Evolutionary conservation across 202 grass and related monocot species (phyloP), one percentile per base, ranked within the genome.

Genomic region (Zoysia matrella): DNA sequence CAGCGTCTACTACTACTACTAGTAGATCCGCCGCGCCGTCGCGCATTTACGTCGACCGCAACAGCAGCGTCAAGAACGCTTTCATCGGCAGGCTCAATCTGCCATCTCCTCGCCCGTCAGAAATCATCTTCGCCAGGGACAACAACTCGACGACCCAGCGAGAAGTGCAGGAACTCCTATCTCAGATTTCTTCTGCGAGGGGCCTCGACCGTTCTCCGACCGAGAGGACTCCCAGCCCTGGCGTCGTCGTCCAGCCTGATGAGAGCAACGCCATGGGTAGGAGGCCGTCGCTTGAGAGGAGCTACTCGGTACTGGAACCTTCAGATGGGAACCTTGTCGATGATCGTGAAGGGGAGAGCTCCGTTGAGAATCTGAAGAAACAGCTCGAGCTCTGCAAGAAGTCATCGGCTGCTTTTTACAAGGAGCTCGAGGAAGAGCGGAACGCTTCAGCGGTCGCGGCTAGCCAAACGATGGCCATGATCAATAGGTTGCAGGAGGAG

Each of bases 391-490:
- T 88, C 73, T 86, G 89, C 73, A 90, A 67, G 60, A 84, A 89
- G 36, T 79, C 90, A 52, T 87, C 91, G 86, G 56, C 60, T 55
- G 73, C 54, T 68, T 86, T 96, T 64, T 91, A 89, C 70, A 95
- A 95, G 56, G 96, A 98, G 77, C 82, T 98, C 18, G 96, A 98
- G 12, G 92, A 89, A 81, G 96, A 98, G 73, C 73, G 96, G 47
- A 98, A 75, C 3, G 96, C 96, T 65, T 95, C 96, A 0, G 92
- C 96, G 4, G n/a, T 95, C 3, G 92, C 96, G 4, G 92, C 92
- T 51, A 93, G 88, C 79, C 88, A 98, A 52, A 89, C 95, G 10
- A 95, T 98, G 92, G 92, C 92, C 64, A 98, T 98, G 95, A 98
- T 98, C 58, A 93, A 92, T 47, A 87, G 80, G 12, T 80, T 98